A percentile compares a stretch with the other conserved stretches of the same genome.
These are phyloP conservation scores for Hymenoscyphus repandus DNA, from an alignment of 2,329 filamentous ascomycete genomes.

Conservation along the genomic window DNA sequence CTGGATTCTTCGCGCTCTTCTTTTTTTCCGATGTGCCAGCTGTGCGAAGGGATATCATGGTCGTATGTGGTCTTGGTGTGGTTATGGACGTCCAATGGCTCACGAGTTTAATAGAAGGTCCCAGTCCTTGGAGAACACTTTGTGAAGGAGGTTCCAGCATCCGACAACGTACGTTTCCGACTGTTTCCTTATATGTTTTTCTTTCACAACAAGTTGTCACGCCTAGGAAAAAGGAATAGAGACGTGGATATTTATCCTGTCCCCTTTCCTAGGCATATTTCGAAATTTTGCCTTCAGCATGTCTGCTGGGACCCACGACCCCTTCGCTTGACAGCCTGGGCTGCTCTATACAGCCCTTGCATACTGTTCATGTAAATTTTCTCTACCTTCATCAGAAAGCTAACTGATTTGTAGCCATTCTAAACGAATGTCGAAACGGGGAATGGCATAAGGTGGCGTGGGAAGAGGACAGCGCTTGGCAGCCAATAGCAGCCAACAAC, in stretches of 20 bases:
- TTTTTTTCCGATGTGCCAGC: slow-evolving; percentile 60
- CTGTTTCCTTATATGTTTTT: not conserved
- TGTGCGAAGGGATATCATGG: slow-evolving; percentile 54
- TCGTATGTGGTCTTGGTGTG: slow-evolving; percentile 35
- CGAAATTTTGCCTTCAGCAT: too few species aligned
- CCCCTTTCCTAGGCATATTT: too few species aligned
- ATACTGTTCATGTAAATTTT: not conserved
- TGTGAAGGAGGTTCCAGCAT: slow-evolving; percentile 47
- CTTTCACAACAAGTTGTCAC: not conserved
- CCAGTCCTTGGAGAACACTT: slow-evolving; percentile 48
- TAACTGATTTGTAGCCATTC: slow-evolving; percentile 6
- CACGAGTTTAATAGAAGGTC: slow-evolving; percentile 40
- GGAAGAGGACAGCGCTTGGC: slow-evolving; percentile 1
- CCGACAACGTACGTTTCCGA: slow-evolving; percentile 52
- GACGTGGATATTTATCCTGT: too few species aligned
- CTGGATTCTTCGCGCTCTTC: slow-evolving; percentile 48
- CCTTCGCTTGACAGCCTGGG: not conserved
- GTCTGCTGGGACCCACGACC: too few species aligned
- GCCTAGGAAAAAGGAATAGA: not conserved
- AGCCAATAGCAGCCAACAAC: slow-evolving; percentile 8
- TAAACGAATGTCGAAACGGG: not conserved
- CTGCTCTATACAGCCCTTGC: not conserved
- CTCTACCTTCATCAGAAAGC: not conserved
- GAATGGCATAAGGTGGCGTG: not conserved
- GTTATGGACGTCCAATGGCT: slow-evolving; percentile 1